phyloP scores from a whole-genome alignment of 1,284 basidiomycete species.

The Ustilago esculenta region DNA sequence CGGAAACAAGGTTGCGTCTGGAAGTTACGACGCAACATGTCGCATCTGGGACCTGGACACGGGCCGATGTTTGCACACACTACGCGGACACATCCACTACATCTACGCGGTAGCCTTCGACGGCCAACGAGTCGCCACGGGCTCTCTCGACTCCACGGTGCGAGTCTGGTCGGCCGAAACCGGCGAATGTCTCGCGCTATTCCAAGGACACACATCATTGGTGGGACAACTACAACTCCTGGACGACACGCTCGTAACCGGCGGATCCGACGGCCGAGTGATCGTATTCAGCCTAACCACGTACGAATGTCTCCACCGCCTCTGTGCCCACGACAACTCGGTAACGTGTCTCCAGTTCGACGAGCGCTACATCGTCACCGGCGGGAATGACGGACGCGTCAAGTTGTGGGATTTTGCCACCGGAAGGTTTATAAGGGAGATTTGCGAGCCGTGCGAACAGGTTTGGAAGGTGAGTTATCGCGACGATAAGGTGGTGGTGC shows the following conservation, averaged over 20 bases:
- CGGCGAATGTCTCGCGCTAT: constrained; percentile 82
- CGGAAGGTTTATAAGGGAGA: constrained; percentile 59
- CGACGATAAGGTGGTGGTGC: constrained; percentile 80
- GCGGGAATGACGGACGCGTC: constrained; percentile 90
- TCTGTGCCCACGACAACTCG: constrained; percentile 80
- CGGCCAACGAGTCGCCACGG: constrained; percentile 83
- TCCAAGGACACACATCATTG: constrained; percentile 92
- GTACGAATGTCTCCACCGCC: constrained; percentile 69
- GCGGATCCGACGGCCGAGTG: constrained; percentile 91
- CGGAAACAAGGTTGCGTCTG: constrained; percentile 82
- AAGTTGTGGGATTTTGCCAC: constrained; percentile 77
- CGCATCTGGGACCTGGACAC: constrained; percentile 65
- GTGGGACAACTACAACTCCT: constrained; percentile 92
- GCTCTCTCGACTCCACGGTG: constrained; percentile 73
- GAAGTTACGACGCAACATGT: constrained; percentile 83
- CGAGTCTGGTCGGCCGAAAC: constrained; percentile 70
- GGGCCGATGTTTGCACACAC: constrained; percentile 79
- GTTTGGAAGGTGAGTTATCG: constrained; percentile 88
- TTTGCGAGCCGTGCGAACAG: constrained; percentile 71
- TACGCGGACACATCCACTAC: constrained; percentile 89
- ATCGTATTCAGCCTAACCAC: constrained; percentile 83
- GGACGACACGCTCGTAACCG: constrained; percentile 79
- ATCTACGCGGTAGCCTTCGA: constrained; percentile 95
- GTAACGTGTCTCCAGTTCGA: constrained; percentile 92
- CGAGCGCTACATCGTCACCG: constrained; percentile 70